Percentiles rank a stretch among this genome's conserved stretches.
Evolutionary conservation across 108 stramenopile species (phyloP).

Genomic region (Craspedostauros australis): DNA sequence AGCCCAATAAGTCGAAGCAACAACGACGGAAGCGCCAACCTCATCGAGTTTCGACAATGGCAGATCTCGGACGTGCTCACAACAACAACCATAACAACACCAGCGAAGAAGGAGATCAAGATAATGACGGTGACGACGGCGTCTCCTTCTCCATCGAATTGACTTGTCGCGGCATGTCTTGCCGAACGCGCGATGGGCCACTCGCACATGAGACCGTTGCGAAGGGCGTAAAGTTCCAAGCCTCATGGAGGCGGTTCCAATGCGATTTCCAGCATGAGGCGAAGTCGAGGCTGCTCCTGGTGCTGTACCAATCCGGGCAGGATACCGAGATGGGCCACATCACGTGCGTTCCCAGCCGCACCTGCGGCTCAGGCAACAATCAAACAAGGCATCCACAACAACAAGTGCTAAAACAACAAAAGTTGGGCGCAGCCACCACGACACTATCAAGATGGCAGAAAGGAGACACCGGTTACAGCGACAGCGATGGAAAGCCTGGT

Average conservation of each 20-base stretch:
- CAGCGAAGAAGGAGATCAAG: not conserved
- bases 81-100: no score
- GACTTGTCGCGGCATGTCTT: constrained; percentile 63
- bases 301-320: constrained; percentile 58
- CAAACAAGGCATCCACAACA: not conserved
- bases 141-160: constrained; percentile 39
- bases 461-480: not conserved
- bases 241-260: constrained; percentile 57
- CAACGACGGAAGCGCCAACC: no score
- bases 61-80: no score
- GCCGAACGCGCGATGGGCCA: constrained; percentile 46
- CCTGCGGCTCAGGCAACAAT: not conserved
- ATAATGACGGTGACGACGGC: constrained; percentile 6
- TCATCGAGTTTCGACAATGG: no score
- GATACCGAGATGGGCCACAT: constrained; percentile 53
- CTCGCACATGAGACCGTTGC: constrained; percentile 54
- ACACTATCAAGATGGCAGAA: not conserved
- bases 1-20: no score
- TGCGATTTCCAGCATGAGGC: constrained; percentile 18
- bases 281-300: constrained; percentile 44
- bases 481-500: not conserved
- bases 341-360: constrained; percentile 8
- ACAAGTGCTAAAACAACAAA: not conserved
- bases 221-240: constrained; percentile 70
- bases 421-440: no score